phyloP scores from a whole-genome alignment of 2,329 filamentous ascomycete species.

The Exophiala spinifera region DNA sequence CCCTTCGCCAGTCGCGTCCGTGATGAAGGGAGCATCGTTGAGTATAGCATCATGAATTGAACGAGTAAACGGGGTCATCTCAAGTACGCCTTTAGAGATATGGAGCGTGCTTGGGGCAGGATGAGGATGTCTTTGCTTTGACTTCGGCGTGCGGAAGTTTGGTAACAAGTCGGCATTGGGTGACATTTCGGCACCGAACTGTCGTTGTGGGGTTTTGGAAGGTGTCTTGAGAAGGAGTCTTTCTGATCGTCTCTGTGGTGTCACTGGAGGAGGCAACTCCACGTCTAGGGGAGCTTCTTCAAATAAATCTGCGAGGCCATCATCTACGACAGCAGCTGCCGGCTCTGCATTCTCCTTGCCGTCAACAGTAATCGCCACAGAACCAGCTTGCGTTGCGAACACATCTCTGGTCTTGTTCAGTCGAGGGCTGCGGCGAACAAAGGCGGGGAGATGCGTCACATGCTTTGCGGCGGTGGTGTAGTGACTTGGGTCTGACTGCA shows the following conservation, averaged over 20 bases:
- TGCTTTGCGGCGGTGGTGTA: not conserved
- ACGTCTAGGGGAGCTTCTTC: conserved; percentile 51
- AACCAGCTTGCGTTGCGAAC: conserved; percentile 30
- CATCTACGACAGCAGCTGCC: conserved; percentile 34
- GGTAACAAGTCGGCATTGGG: conserved; percentile 31
- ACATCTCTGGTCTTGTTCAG: conserved; percentile 29
- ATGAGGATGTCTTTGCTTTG: conserved; percentile 14
- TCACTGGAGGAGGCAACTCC: conserved; percentile 37
- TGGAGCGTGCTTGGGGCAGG: conserved; percentile 20
- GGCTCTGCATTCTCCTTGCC: conserved; percentile 60
- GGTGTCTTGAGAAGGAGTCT: conserved; percentile 29
- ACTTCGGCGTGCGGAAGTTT: conserved; percentile 26
- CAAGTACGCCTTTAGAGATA: conserved; percentile 17
- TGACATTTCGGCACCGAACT: conserved; percentile 30
- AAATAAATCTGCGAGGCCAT: conserved; percentile 64
- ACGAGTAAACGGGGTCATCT: conserved; percentile 30
- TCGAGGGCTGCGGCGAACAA: conserved; percentile 29
- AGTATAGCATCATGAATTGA: conserved; percentile 26
- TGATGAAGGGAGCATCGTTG: conserved; percentile 11
- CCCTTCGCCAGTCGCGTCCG: conserved; percentile 8
- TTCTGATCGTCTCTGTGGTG: conserved; percentile 30
- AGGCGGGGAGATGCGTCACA: conserved; percentile 18
- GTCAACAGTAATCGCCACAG: conserved; percentile 40
- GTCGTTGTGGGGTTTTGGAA: conserved; percentile 28
- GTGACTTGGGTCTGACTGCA: conserved; percentile 14